These are phyloP conservation scores for Angophora floribunda DNA, from an alignment of 345 rosid species.

Conservation along the genomic window DNA sequence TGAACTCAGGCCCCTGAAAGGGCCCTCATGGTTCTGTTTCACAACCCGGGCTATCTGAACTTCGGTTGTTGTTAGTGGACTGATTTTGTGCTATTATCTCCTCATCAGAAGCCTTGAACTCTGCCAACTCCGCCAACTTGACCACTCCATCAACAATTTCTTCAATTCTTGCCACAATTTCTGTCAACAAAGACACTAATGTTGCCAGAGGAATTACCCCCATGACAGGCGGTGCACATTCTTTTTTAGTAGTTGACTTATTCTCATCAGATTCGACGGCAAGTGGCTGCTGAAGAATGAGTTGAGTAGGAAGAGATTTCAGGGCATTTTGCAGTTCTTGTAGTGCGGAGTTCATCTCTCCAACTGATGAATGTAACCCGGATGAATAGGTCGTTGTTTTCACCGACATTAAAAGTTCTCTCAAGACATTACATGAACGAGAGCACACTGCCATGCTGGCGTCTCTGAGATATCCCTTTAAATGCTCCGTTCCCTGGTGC, in stretches of 20 bases:
- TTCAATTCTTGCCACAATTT: slow-evolving; percentile 46
- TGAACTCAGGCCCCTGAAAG: slow-evolving; percentile 3
- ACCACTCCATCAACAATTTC: slow-evolving; percentile 28
- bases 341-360: slow-evolving; percentile 48
- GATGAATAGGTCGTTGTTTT: slow-evolving; percentile 37
- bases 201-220: slow-evolving; percentile 55
- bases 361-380: slow-evolving; percentile 22
- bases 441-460: slow-evolving; percentile 30
- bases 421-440: slow-evolving; percentile 26
- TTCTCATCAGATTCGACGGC: slow-evolving; percentile 3
- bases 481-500: slow-evolving; percentile 36
- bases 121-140: slow-evolving; percentile 43
- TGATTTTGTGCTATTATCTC: slow-evolving; percentile 2
- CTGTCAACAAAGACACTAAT: slow-evolving; percentile 40
- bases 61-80: neutral
- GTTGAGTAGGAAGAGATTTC: slow-evolving; percentile 25
- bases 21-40: slow-evolving; percentile 1
- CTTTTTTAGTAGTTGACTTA: neutral
- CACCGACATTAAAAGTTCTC: slow-evolving; percentile 35
- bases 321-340: slow-evolving; percentile 44
- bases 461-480: slow-evolving; percentile 26
- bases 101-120: slow-evolving; percentile 31
- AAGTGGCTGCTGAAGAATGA: neutral
- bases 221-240: slow-evolving; percentile 16
- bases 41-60: neutral